Evolutionary conservation across 768 basidiomycete species (phyloP).

Genomic region (Lactarius hengduanensis): DNA sequence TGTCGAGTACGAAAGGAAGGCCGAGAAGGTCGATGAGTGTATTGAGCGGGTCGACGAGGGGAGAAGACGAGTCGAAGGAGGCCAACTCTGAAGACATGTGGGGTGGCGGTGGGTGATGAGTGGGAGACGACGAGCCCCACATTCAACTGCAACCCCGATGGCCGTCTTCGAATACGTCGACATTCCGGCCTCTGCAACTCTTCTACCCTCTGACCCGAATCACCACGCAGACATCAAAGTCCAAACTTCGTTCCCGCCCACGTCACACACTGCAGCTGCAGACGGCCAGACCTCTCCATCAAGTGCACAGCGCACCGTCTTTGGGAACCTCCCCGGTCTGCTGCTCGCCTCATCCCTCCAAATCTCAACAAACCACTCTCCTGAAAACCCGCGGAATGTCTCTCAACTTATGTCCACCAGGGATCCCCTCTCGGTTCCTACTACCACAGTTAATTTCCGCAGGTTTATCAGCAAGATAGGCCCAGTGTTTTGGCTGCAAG

Average conservation of each 20-base stretch:
- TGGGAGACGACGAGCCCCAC: background rate
- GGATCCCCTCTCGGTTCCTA: conserved; percentile 74
- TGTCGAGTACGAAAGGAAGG: conserved; percentile 37
- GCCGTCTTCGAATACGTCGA: conserved; percentile 24
- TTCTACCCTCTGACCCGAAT: conserved; percentile 8
- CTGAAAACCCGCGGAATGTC: conserved; percentile 30
- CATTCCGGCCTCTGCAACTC: conserved; percentile 26
- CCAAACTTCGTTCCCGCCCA: conserved; percentile 13
- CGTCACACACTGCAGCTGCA: background rate
- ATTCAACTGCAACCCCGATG: conserved; percentile 11
- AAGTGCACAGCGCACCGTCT: conserved; percentile 11
- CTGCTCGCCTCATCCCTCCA: conserved; percentile 27
- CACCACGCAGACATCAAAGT: conserved; percentile 8
- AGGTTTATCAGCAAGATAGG: conserved; percentile 75
- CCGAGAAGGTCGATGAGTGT: conserved; percentile 33
- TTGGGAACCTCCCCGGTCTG: conserved; percentile 25
- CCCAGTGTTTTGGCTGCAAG: conserved; percentile 87
- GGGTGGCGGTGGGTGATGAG: background rate
- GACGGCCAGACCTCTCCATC: conserved; percentile 10
- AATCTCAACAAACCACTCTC: conserved; percentile 10
- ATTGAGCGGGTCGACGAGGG: conserved; percentile 33
- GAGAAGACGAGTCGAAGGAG: conserved; percentile 19
- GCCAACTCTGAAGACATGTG: conserved; percentile 21
- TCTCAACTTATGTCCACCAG: conserved; percentile 51
- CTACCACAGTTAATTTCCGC: conserved; percentile 76